Evolutionary conservation across 768 basidiomycete species (phyloP).

Genomic region (Asterophora parasitica): DNA sequence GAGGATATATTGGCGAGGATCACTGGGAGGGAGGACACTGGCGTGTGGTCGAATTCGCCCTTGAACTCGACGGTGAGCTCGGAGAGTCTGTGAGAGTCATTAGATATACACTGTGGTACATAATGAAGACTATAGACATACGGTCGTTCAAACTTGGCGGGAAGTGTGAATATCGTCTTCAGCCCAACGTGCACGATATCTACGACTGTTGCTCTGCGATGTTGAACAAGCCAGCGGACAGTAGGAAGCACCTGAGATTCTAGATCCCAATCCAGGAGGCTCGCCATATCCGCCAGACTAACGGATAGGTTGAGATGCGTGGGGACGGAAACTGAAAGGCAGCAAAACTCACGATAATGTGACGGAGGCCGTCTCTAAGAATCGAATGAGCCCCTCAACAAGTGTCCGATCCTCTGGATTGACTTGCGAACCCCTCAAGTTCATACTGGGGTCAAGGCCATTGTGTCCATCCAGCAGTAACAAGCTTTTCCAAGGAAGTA

Average conservation of each 20-base stretch:
- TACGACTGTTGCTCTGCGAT: constrained; percentile 84
- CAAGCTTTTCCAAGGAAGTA: constrained; percentile 91
- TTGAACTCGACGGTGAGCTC: constrained; percentile 58
- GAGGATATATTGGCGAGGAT: constrained; percentile 75
- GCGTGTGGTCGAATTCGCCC: constrained; percentile 49
- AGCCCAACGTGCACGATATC: constrained; percentile 77
- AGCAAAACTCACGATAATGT: constrained; percentile 62
- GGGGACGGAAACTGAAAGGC: not conserved
- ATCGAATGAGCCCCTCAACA: constrained; percentile 69
- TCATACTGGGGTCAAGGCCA: constrained; percentile 54
- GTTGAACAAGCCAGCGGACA: constrained; percentile 90
- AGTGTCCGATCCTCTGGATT: constrained; percentile 61
- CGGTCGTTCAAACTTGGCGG: constrained; percentile 58
- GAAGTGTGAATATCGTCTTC: constrained; percentile 77
- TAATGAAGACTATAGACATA: constrained; percentile 31
- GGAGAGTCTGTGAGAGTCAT: constrained; percentile 36
- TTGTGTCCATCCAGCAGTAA: constrained; percentile 63
- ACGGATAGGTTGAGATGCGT: constrained; percentile 1
- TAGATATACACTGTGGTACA: constrained; percentile 4
- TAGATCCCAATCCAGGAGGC: constrained; percentile 76
- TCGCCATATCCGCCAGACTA: constrained; percentile 77
- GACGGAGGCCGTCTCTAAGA: constrained; percentile 68
- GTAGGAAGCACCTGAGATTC: constrained; percentile 81
- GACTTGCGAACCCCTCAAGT: constrained; percentile 53
- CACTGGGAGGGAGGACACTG: constrained; percentile 65